Evolutionary conservation across 768 basidiomycete genomes (phyloP).

Genomic region (Pholiota molesta): DNA sequence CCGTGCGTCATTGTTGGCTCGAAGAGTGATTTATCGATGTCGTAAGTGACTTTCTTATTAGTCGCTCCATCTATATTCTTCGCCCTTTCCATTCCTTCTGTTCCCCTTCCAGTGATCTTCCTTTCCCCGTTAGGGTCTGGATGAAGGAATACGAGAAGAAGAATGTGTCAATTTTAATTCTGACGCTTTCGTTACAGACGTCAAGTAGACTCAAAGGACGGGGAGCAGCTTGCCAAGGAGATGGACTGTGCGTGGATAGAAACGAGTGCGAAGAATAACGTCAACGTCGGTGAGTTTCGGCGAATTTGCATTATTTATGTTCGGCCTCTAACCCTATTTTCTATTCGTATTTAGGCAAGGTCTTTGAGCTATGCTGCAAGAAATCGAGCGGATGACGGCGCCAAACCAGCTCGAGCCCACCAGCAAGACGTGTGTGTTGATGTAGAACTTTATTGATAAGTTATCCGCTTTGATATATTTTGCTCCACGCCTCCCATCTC

Average conservation of each 20-base stretch:
- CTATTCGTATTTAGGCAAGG: constrained; percentile 56
- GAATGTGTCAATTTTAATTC: constrained; percentile 9
- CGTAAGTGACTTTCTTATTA: constrained; percentile 27
- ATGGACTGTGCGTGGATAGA: constrained; percentile 84
- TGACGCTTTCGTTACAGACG: constrained; percentile 42
- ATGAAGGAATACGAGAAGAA: not conserved
- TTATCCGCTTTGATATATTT: constrained; percentile 6
- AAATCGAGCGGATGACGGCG: constrained; percentile 76
- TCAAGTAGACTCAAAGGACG: constrained; percentile 77
- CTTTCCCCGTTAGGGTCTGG: constrained; percentile 1
- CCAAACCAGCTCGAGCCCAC: constrained; percentile 49
- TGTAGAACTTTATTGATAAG: constrained; percentile 33
- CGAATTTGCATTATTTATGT: not conserved
- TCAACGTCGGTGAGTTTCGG: constrained; percentile 79
- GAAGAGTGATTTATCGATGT: constrained; percentile 72
- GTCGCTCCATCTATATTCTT: constrained; percentile 25
- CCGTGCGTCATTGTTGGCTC: constrained; percentile 95
- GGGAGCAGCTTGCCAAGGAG: constrained; percentile 69
- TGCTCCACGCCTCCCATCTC: not conserved
- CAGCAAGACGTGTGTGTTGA: constrained; percentile 39
- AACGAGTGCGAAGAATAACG: constrained; percentile 84
- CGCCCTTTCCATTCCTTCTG: not conserved
- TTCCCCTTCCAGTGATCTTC: constrained; percentile 3
- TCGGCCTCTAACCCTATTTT: not conserved
- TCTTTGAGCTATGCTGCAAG: constrained; percentile 83